Percentiles rank a stretch among this genome's conserved stretches.
These are phyloP conservation scores for Remersonia thermophila DNA, from an alignment of 2,329 filamentous ascomycete species.

Conservation along the genomic window DNA sequence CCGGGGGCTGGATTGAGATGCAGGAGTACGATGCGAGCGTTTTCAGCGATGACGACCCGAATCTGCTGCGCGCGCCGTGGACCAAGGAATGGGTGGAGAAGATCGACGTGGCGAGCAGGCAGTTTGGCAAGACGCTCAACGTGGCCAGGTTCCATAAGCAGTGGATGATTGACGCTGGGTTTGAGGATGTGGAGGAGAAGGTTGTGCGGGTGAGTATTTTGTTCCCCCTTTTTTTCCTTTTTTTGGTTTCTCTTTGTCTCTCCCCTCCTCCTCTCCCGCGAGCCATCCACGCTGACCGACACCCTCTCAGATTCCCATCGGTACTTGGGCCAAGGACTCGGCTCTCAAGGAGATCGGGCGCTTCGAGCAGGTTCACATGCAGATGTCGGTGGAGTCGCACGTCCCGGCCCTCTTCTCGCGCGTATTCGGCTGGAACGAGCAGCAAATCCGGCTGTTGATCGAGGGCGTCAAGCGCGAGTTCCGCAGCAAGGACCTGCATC, in stretches of 20 bases:
- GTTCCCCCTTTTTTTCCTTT: background rate
- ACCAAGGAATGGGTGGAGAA: constrained; percentile 28
- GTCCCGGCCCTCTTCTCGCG: constrained; percentile 29
- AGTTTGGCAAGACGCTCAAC: constrained; percentile 28
- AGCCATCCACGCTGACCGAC: background rate
- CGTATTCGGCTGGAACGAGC: constrained; percentile 26
- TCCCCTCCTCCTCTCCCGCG: background rate
- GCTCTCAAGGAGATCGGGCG: constrained; percentile 13
- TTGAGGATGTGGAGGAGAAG: constrained; percentile 11
- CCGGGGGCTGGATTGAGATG: constrained; percentile 14
- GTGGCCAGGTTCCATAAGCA: constrained; percentile 24
- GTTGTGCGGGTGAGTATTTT: constrained; percentile 15
- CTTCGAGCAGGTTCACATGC: constrained; percentile 28
- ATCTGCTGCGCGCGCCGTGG: constrained; percentile 24
- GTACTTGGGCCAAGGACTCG: constrained; percentile 10
- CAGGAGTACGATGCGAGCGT: constrained; percentile 12
- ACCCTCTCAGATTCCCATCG: constrained; percentile 14
- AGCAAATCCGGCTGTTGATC: constrained; percentile 30
- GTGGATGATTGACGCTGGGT: constrained; percentile 14
- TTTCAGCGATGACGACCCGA: constrained; percentile 38
- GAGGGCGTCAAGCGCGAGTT: constrained; percentile 29
- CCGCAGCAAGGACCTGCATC: constrained; percentile 21
- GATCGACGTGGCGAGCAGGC: constrained; percentile 24
- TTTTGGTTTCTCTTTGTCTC: too few relatives aligned
- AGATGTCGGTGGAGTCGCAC: constrained; percentile 31